Conservation (phyloP, 2,329 filamentous ascomycete genomes). For the Trichoderma aggressivum region DNA sequence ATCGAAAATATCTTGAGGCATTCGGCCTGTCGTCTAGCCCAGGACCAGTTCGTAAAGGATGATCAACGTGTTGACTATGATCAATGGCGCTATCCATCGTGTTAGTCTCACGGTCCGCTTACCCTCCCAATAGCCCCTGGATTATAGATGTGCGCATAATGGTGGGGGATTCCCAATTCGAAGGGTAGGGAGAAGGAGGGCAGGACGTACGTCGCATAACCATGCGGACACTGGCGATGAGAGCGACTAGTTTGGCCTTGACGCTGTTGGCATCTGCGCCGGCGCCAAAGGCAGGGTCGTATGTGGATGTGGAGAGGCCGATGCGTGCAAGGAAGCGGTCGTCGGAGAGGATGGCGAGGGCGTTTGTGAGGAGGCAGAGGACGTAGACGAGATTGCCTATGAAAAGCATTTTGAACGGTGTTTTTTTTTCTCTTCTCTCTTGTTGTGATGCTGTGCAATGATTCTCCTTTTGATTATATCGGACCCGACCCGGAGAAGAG, state of each 20-base stretch:
- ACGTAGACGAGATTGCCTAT: slow-evolving; percentile 71
- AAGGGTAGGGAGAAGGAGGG: not conserved
- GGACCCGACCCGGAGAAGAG: not conserved
- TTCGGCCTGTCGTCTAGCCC: not conserved
- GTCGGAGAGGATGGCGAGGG: slow-evolving; percentile 89
- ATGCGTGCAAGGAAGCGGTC: slow-evolving; percentile 86
- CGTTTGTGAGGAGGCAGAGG: slow-evolving; percentile 84
- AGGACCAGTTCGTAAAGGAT: slow-evolving; percentile 75
- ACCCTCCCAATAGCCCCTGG: not conserved
- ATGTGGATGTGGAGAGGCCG: slow-evolving; percentile 69
- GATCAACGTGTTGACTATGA: slow-evolving; percentile 76
- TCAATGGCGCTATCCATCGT: slow-evolving; percentile 67
- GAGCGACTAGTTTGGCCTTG: slow-evolving; percentile 81
- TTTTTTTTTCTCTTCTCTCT: not conserved
- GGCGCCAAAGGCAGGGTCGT: slow-evolving; percentile 76
- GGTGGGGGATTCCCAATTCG: not conserved
- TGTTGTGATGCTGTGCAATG: not conserved
- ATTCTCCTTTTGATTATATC: not conserved
- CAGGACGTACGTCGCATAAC: slow-evolving; percentile 74
- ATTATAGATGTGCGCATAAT: not conserved
- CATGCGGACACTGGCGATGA: slow-evolving; percentile 86
- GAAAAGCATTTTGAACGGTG: slow-evolving; percentile 57
- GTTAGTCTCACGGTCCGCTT: not conserved
- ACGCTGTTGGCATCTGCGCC: slow-evolving; percentile 66
- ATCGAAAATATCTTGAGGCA: not conserved